These are phyloP conservation scores for Sporothrix pallida DNA, from an alignment of 2,329 filamentous ascomycete species.

Conservation along the genomic window DNA sequence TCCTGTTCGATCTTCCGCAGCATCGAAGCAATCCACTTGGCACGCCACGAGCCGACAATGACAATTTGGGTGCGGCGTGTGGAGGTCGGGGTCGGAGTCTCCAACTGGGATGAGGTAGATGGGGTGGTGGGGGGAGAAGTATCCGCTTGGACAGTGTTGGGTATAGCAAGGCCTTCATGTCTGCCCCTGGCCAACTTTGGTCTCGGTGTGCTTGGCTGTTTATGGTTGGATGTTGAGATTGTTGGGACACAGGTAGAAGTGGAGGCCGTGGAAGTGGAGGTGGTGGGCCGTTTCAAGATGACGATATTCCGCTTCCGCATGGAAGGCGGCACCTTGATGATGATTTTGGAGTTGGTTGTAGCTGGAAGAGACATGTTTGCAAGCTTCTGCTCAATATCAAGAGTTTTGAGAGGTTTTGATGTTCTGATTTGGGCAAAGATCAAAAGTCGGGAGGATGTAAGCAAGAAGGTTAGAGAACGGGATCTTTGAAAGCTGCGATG, in stretches of 20 bases:
- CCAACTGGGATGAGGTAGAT: not conserved
- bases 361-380: not conserved
- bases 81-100: not conserved
- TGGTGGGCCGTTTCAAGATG: not conserved
- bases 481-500: too few relatives aligned
- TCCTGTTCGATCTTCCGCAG: too few relatives aligned
- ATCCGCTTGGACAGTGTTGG: not conserved
- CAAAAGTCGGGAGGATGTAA: too few relatives aligned
- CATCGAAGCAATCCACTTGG: not conserved
- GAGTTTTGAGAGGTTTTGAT: too few relatives aligned
- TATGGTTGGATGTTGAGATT: not conserved
- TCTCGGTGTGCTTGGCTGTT: not conserved
- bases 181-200: not conserved
- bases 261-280: not conserved
- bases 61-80: not conserved
- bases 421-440: too few relatives aligned
- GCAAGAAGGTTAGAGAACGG: too few relatives aligned
- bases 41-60: not conserved
- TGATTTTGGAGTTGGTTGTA: not conserved
- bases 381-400: too few relatives aligned
- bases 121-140: not conserved
- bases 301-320: not conserved
- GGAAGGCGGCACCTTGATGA: not conserved
- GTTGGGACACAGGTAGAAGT: not conserved
- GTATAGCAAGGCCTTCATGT: not conserved